Conservation (phyloP, 345 rosid genomes). For the Eucalyptus tenuipes region DNA sequence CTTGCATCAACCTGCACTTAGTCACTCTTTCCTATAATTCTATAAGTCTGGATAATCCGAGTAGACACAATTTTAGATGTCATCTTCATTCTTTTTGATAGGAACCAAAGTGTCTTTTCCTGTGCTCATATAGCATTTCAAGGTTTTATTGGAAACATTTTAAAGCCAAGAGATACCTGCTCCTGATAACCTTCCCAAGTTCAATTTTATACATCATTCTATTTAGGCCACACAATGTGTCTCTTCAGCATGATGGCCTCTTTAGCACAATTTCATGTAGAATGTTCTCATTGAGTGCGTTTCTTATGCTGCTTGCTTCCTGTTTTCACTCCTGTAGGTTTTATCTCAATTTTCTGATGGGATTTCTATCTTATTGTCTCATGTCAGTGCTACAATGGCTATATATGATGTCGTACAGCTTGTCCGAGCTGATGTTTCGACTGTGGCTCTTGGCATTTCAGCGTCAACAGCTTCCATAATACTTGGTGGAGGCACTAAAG, state of each 20-base stretch:
- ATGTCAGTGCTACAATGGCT: constrained; percentile 84
- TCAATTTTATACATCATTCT: background rate
- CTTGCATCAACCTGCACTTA: background rate
- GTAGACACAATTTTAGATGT: background rate
- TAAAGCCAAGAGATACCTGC: background rate
- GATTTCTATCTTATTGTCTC: background rate
- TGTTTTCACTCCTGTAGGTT: background rate
- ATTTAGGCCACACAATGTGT: background rate
- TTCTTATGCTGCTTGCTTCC: background rate
- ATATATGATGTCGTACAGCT: constrained; percentile 87
- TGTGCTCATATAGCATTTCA: background rate
- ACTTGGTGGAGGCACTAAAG: constrained; percentile 91
- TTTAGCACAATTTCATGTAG: background rate
- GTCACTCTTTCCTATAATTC: background rate
- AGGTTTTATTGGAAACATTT: background rate
- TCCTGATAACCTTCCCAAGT: background rate
- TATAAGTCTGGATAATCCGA: background rate
- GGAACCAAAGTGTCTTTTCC: background rate
- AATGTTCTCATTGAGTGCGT: background rate
- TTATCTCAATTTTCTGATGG: background rate
- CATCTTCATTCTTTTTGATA: background rate
- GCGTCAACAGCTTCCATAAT: constrained; percentile 89
- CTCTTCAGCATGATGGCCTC: background rate
- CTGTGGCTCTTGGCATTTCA: constrained; percentile 75
- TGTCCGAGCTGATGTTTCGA: constrained; percentile 87